Evolutionary conservation across 768 basidiomycete species (phyloP).

Genomic region (Podaxis rugospora): DNA sequence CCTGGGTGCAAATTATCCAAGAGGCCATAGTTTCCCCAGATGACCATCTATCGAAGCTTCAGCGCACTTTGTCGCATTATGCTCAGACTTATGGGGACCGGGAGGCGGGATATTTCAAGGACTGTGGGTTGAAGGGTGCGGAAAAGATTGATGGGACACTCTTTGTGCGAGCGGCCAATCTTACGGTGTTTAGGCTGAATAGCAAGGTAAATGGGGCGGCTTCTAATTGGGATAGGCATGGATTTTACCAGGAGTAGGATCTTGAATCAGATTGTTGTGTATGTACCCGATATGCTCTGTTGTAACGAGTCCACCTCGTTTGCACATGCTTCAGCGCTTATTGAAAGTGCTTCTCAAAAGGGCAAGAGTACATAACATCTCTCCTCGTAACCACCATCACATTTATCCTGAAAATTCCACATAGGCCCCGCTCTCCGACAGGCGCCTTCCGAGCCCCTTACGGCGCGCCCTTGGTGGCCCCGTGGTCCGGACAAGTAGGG

Average conservation of each 20-base stretch:
- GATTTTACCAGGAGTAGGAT: neutral
- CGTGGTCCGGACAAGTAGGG: too few relatives aligned
- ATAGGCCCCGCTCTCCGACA: too few relatives aligned
- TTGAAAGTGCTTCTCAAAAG: neutral
- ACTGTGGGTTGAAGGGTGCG: slow-evolving; percentile 38
- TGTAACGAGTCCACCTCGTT: neutral
- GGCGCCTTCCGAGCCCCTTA: too few relatives aligned
- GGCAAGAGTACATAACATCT: too few relatives aligned
- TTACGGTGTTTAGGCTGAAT: slow-evolving; percentile 35
- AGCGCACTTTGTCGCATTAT: slow-evolving; percentile 31
- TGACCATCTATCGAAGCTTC: slow-evolving; percentile 40
- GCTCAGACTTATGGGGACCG: slow-evolving; percentile 10
- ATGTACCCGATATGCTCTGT: neutral
- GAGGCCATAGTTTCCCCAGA: slow-evolving; percentile 52
- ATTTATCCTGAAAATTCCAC: too few relatives aligned
- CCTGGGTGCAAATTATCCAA: slow-evolving; percentile 56
- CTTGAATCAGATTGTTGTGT: neutral
- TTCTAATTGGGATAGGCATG: slow-evolving; percentile 2
- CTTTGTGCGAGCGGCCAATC: slow-evolving; percentile 50
- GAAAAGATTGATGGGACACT: slow-evolving; percentile 52
- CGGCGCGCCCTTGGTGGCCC: too few relatives aligned
- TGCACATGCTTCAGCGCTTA: neutral
- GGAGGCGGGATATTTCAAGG: slow-evolving; percentile 10
- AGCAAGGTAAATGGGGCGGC: neutral
- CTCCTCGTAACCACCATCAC: too few relatives aligned